Percentiles rank a stretch among this genome's conserved stretches.
These are phyloP conservation scores for Solanum chiquidenum DNA, from an alignment of 257 asterid genomes.

Conservation along the genomic window DNA sequence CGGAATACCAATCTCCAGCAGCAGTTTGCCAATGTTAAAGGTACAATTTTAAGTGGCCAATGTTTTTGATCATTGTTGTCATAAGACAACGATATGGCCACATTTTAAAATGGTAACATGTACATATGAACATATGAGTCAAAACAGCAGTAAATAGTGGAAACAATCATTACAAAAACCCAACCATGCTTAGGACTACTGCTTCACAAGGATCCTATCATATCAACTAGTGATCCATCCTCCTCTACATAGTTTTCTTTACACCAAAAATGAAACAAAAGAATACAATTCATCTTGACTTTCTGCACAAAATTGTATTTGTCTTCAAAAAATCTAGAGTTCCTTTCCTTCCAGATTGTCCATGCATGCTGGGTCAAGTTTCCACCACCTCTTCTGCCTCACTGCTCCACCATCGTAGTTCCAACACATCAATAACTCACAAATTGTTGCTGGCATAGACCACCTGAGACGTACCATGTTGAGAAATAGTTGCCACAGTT, in stretches of 20 bases:
- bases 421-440: background rate
- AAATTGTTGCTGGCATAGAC: background rate
- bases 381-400: background rate
- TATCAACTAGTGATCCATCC: background rate
- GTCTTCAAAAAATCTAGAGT: background rate
- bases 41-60: background rate
- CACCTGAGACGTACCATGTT: background rate
- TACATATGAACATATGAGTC: background rate
- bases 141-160: background rate
- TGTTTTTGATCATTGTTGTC: background rate
- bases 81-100: background rate
- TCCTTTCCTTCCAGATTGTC: background rate
- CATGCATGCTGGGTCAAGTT: background rate
- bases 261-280: background rate
- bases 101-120: background rate
- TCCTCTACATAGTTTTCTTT: background rate
- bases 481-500: background rate
- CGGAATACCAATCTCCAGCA: background rate
- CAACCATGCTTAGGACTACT: background rate
- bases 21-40: background rate
- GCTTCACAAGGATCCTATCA: background rate
- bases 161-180: background rate
- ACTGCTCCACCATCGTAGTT: background rate
- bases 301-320: background rate
- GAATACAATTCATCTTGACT: background rate